These are phyloP conservation scores for Aspergillus biplanus DNA, from an alignment of 495 filamentous ascomycete species.

Conservation along the genomic window DNA sequence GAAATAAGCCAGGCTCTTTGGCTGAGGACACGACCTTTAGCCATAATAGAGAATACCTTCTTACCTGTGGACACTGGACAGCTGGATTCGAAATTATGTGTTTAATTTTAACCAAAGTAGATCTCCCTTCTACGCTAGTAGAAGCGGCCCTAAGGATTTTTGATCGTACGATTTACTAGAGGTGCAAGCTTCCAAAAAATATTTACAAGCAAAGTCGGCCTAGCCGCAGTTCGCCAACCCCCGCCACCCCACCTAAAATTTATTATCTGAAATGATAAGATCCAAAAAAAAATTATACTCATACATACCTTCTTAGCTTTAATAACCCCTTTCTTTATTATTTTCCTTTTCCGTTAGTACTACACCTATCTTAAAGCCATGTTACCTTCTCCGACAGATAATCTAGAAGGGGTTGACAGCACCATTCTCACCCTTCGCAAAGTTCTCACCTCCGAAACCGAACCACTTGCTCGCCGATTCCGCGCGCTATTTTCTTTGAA, in stretches of 20 bases:
- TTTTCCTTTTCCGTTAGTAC: neutral
- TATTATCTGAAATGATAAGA: constrained; percentile 41
- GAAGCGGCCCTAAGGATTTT: neutral
- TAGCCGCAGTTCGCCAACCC: constrained; percentile 25
- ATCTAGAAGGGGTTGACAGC: constrained; percentile 28
- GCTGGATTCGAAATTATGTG: no score
- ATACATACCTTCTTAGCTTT: neutral
- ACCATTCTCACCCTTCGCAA: constrained; percentile 67
- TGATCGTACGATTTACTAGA: neutral
- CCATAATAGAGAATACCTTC: no score
- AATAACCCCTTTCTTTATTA: constrained; percentile 1
- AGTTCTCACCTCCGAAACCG: constrained; percentile 74
- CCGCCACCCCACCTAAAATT: constrained; percentile 41
- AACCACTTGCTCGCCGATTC: constrained; percentile 86
- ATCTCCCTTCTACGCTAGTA: neutral
- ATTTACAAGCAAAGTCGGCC: constrained; percentile 23
- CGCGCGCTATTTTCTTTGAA: constrained; percentile 98
- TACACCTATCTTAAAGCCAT: constrained; percentile 1
- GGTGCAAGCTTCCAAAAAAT: neutral
- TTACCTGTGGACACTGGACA: no score
- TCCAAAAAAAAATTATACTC: constrained; percentile 26
- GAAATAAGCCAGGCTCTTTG: no score
- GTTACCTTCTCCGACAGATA: constrained; percentile 17
- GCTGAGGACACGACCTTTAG: no score
- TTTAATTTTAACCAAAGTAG: neutral